Evolutionary conservation across 345 rosid genomes (phyloP), one percentile per base, ranked within the genome.

Genomic region (Sisymbrium altissimum): DNA sequence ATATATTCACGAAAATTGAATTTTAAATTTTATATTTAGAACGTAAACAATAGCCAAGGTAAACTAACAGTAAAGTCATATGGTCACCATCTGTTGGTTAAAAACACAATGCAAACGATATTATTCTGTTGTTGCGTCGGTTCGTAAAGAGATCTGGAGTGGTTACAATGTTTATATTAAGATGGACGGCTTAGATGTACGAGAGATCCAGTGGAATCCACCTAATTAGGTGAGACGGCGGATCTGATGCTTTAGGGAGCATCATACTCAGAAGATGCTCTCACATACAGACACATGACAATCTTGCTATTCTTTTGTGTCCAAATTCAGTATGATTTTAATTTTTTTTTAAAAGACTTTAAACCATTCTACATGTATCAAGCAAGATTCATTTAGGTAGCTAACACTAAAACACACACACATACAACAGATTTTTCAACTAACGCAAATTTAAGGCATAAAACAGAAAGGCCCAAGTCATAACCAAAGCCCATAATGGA

Each of bases 151-250:
- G 46, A 61, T 68, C 30, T 60, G 19, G 15, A 68, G 79, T 75
- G 63, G 79, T 75, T 75, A 75, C 39, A 52, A 52, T 41, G 74
- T 50, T 52, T 21, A 30, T 29, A 50, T 52, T 30, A 52, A 40
- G 33, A 40, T 75, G 55, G 66, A 75, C 64, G 68, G 77, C 57
- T 64, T 73, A 43, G 67, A 74, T 58, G 35, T 58, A 40, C 29
- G 7, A 68, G 48, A 50, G 69, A 68, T 59, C 62, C 35, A 41
- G 56, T 39, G 74, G 61, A 32, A 9, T 57, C 72, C 73, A 48
- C 53, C 57, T 60, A 33, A 68, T 68, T 75, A 40, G 79, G 69
- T 60, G 12, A 60, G 74, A 75, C 36, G 72, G 67, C 27, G 65
- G 41, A 56, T 44, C 33, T 41, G 29, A 65, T 45, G 52, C 78